Evolutionary conservation across 2,329 filamentous ascomycete genomes (phyloP).

Genomic region (Aspergillus sp.): DNA sequence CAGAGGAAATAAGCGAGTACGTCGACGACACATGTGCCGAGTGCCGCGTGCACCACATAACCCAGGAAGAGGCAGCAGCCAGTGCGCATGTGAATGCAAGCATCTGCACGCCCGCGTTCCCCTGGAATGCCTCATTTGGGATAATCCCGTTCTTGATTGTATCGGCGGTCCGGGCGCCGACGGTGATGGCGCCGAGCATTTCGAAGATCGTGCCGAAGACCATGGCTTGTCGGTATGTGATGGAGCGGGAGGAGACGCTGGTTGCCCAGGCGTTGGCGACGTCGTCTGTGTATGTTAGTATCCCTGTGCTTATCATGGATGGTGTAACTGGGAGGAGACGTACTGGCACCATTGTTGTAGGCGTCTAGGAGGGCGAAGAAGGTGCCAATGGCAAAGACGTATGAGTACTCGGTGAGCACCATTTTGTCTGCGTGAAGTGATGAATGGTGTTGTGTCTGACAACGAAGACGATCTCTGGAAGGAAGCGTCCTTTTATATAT

Average conservation of each 20-base stretch:
- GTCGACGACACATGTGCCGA: slow-evolving; percentile 72
- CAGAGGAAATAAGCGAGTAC: slow-evolving; percentile 68
- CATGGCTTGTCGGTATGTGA: slow-evolving; percentile 37
- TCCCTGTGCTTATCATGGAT: too few relatives aligned
- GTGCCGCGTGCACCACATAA: slow-evolving; percentile 77
- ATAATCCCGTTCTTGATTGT: slow-evolving; percentile 82
- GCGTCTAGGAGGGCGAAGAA: slow-evolving; percentile 74
- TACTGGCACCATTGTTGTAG: slow-evolving; percentile 77
- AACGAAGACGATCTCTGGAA: not conserved
- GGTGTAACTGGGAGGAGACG: slow-evolving; percentile 33
- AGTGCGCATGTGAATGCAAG: slow-evolving; percentile 50
- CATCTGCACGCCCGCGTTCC: slow-evolving; percentile 66
- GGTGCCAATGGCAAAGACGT: slow-evolving; percentile 74
- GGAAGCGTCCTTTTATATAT: not conserved
- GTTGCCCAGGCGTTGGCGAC: slow-evolving; percentile 83
- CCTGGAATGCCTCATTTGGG: slow-evolving; percentile 57
- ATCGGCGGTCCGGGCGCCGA: slow-evolving; percentile 68
- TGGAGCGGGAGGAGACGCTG: slow-evolving; percentile 74
- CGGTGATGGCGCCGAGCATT: slow-evolving; percentile 64
- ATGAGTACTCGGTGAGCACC: slow-evolving; percentile 64
- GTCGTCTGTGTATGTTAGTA: slow-evolving; percentile 54
- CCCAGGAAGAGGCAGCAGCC: slow-evolving; percentile 55
- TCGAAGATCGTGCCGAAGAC: slow-evolving; percentile 64
- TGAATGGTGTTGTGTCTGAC: not conserved
- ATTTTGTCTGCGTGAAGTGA: slow-evolving; percentile 42